Conservation (phyloP, 345 rosid species). For the Lagerstroemia speciosa region DNA sequence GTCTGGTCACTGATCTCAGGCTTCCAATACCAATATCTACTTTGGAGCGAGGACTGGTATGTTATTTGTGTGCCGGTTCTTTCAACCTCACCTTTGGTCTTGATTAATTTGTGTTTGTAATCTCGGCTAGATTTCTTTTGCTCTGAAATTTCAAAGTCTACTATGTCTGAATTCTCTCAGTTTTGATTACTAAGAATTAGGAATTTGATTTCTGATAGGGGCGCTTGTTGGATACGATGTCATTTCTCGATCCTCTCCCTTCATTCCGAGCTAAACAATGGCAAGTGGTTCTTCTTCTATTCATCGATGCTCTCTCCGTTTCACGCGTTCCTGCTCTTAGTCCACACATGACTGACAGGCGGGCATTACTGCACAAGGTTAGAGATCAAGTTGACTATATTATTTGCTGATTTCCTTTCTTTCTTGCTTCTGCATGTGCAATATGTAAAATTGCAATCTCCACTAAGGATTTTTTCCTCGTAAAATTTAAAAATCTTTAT, state of each 20-base stretch:
- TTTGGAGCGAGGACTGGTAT: constrained; percentile 77
- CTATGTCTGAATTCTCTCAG: background rate
- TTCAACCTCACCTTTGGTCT: background rate
- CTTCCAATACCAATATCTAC: constrained; percentile 56
- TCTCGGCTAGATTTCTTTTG: background rate
- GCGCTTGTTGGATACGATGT: constrained; percentile 69
- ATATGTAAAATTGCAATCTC: constrained; percentile 2
- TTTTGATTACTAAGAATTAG: background rate
- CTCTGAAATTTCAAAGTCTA: background rate
- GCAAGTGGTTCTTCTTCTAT: constrained; percentile 68
- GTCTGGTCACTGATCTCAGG: constrained; percentile 53
- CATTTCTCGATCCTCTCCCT: constrained; percentile 65
- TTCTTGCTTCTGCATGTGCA: background rate
- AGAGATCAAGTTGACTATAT: background rate
- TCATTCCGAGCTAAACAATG: constrained; percentile 60
- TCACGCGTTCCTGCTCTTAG: constrained; percentile 55
- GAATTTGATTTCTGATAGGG: constrained; percentile 28
- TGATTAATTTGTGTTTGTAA: background rate
- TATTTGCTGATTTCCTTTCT: background rate
- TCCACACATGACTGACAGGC: constrained; percentile 36
- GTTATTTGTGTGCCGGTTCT: constrained; percentile 3
- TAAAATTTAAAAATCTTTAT: background rate
- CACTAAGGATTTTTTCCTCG: background rate
- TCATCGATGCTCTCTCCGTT: constrained; percentile 71
- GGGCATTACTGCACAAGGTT: constrained; percentile 44